Evolutionary conservation across 1,284 basidiomycete species (phyloP).

Genomic region (Peniophora sp.): DNA sequence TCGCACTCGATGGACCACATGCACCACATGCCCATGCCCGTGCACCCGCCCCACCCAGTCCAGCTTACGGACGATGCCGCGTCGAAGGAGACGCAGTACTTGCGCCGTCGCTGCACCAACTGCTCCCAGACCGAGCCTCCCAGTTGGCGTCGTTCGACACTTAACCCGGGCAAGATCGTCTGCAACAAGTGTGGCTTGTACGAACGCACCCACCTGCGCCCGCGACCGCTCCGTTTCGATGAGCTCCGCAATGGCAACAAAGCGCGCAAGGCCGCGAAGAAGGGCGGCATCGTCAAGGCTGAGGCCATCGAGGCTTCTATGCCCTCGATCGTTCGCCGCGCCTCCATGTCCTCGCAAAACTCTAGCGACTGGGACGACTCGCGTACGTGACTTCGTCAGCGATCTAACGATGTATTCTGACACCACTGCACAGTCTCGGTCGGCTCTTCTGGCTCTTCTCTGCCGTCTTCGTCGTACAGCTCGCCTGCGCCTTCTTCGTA

Average conservation of each 20-base stretch:
- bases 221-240: conserved; percentile 74
- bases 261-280: conserved; percentile 53
- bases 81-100: conserved; percentile 79
- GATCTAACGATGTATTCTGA: conserved; percentile 3
- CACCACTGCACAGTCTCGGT: conserved; percentile 41
- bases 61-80: conserved; percentile 84
- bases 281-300: conserved; percentile 23
- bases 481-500: conserved; percentile 49
- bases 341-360: conserved; percentile 51
- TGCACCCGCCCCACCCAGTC: conserved; percentile 54
- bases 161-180: conserved; percentile 83
- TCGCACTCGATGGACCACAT: conserved; percentile 26
- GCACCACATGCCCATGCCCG: conserved; percentile 26
- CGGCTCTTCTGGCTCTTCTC: conserved; percentile 53
- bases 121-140: conserved; percentile 84
- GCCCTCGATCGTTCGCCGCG: conserved; percentile 40
- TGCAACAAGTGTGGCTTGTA: conserved; percentile 87
- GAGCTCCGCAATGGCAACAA: conserved; percentile 77
- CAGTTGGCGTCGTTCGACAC: conserved; percentile 75
- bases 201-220: conserved; percentile 75
- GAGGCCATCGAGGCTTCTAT: conserved; percentile 31
- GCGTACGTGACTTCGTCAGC: conserved; percentile 36
- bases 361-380: conserved; percentile 70
- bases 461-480: conserved; percentile 55
- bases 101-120: conserved; percentile 78